These are phyloP conservation scores for Saitozyma sp. DNA, from an alignment of 768 basidiomycete species.

Conservation along the genomic window DNA sequence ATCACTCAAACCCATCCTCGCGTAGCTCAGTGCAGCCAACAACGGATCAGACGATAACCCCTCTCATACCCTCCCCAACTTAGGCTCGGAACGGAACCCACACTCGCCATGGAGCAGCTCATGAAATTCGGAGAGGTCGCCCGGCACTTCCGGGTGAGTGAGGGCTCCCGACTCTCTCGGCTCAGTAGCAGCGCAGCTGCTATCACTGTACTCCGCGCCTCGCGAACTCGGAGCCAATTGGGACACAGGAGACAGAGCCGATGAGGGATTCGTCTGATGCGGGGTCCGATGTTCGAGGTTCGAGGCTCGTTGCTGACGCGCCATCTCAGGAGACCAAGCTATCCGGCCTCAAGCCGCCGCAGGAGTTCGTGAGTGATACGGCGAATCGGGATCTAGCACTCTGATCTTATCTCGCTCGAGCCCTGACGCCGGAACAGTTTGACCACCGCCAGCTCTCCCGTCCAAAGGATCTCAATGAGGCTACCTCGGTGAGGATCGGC, in stretches of 20 bases:
- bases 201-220: too few relatives aligned
- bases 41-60: too few relatives aligned
- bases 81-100: too few relatives aligned
- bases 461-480: conserved; percentile 52
- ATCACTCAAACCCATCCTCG: too few relatives aligned
- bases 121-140: conserved; percentile 44
- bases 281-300: neutral
- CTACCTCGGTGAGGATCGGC: conserved; percentile 44
- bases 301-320: neutral
- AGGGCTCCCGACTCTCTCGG: neutral
- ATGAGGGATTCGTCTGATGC: too few relatives aligned
- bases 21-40: too few relatives aligned
- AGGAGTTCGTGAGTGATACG: conserved; percentile 47
- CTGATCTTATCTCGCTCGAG: neutral
- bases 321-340: conserved; percentile 48
- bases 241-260: too few relatives aligned
- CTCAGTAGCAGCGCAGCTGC: too few relatives aligned
- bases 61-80: too few relatives aligned
- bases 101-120: conserved; percentile 46
- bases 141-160: conserved; percentile 50
- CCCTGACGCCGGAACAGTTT: conserved; percentile 31
- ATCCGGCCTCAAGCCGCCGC: conserved; percentile 47
- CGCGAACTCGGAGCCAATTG: neutral
- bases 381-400: neutral
- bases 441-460: conserved; percentile 51